Evolutionary conservation across 371 early-diverging fungal genomes (phyloP).

Genomic region (Zopfochytrium polystomum): DNA sequence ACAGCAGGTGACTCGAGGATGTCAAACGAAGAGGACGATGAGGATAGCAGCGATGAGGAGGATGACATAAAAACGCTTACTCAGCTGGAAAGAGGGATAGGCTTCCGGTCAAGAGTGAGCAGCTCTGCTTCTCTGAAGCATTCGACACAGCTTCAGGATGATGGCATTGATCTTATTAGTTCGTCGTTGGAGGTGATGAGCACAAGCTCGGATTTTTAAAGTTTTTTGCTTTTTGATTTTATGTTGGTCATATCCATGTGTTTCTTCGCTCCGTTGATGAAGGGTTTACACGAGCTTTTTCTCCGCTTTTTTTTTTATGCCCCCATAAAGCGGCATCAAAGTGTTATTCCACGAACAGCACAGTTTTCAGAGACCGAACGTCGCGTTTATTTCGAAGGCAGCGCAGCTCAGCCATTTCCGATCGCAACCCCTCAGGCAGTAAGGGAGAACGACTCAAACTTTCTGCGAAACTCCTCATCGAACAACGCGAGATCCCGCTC

Average conservation of each 20-base stretch:
- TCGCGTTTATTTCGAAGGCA: too few species aligned
- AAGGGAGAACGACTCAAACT: conserved; percentile 40
- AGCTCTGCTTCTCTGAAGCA: too few species aligned
- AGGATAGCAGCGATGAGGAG: conserved; percentile 16
- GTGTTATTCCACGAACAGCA: too few species aligned
- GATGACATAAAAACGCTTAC: conserved; percentile 11
- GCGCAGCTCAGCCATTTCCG: too few species aligned
- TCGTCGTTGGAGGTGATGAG: conserved; percentile 20
- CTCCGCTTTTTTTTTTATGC: neutral
- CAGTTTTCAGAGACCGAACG: too few species aligned
- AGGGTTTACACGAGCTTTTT: neutral
- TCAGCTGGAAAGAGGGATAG: neutral
- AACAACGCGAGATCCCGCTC: conserved; percentile 48
- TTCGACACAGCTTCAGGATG: too few species aligned
- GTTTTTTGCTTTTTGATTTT: neutral
- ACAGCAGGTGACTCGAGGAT: too few species aligned
- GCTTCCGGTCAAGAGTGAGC: neutral
- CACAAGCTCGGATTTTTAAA: conserved; percentile 2
- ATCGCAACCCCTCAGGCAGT: too few species aligned
- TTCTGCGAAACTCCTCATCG: conserved; percentile 48
- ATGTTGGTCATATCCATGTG: neutral
- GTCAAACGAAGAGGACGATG: too few species aligned
- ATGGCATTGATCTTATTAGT: conserved; percentile 24
- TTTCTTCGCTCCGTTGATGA: neutral
- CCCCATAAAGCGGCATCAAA: too few species aligned